Percentiles rank a stretch among this genome's conserved stretches.
Conservation (phyloP, 306 rosid genomes). For the Medicago truncatula region MtrunA17r5.0-ANR NC_053043.1:19822001-19822500, state of each 20-base stretch:
- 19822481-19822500: constrained; percentile 85
- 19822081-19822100: background rate
- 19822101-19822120: constrained; percentile 54
- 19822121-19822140: constrained; percentile 88
- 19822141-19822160: constrained; percentile 81
- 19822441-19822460: constrained; percentile 84
- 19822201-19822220: constrained; percentile 46
- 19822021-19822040: background rate
- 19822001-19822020: background rate
- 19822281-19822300: constrained; percentile 63
- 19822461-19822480: constrained; percentile 86
- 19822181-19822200: constrained; percentile 55
- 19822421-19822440: constrained; percentile 66
- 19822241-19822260: constrained; percentile 69
- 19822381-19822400: constrained; percentile 64
- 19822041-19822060: background rate
- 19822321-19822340: constrained; percentile 34
- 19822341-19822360: constrained; percentile 12
- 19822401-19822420: constrained; percentile 78
- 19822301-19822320: constrained; percentile 25
- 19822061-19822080: background rate
- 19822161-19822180: constrained; percentile 78
- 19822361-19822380: constrained; percentile 36
- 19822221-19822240: constrained; percentile 78
- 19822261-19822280: constrained; percentile 56